Evolutionary conservation across 1,139 yeast species (phyloP), one percentile per base, ranked within the genome.

Genomic region (Protomyces gravidus): DNA sequence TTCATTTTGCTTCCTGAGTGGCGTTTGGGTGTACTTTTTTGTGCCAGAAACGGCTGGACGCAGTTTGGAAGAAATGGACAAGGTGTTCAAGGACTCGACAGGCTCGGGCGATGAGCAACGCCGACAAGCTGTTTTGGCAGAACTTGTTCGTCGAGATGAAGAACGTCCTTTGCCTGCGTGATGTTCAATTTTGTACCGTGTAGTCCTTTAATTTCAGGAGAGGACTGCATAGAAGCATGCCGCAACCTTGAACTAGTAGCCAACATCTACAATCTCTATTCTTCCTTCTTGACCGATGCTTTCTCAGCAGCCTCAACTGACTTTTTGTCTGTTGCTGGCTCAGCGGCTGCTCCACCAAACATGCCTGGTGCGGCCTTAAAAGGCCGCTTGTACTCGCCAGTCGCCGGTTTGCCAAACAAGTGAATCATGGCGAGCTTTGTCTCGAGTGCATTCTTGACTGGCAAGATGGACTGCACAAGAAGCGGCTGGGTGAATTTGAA

Each of bases 401-500:
- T 69, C 45, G 97, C 95, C 48, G 94, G 82, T 69, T 80, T 76
- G 67, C 92, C 92, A 70, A 86, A 88, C 63, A 92, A 71, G 73
- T 92, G 96, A 73, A 94, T 88, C 79, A 88, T 85, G 69, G 90
- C 96, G 69, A 89, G 85, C 77, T 90, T 90, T 69, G 88, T 78
- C 77, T 94, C 98, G 65, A 89, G 77, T 58, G 96, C 96, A 67
- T 86, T 77, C 81, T 92, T 92, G 69, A 94, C 78, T 58, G 97
- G 92, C 60, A 95, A 82, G 68, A 94, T 80, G 64, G 92, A 84
- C 78, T 92, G 98, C 89, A 92, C 87, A 68, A 94, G 83, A 73
- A 92, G 82, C 63, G 98, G 99, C 77, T 92, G 90, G 74, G 97
- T 89, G 81, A 89, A 94, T 76, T 89, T 87, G 95, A 94, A 85